phyloP scores from a whole-genome alignment of 2,329 filamentous ascomycete species.

The Colletotrichum lini region DNA sequence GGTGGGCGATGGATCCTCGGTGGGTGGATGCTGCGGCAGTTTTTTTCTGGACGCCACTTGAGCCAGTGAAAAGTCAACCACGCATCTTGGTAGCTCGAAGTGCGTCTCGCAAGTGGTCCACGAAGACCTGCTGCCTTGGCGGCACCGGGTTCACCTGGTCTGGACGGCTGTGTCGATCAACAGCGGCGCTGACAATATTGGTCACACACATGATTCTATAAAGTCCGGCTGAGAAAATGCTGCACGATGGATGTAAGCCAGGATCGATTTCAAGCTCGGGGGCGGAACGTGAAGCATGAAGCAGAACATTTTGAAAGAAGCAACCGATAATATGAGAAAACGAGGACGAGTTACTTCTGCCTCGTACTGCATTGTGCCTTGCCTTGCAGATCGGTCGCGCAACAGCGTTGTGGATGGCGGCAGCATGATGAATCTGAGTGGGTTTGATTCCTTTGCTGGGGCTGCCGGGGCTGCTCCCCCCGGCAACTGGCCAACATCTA shows the following conservation, averaged over 20 bases:
- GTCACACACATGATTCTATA: conserved; percentile 12
- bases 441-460: conserved; percentile 3
- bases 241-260: conserved; percentile 22
- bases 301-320: conserved; percentile 6
- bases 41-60: conserved; percentile 25
- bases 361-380: conserved; percentile 12
- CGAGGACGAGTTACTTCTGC: neutral
- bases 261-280: neutral
- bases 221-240: conserved; percentile 18
- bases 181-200: conserved; percentile 29
- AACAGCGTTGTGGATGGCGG: conserved; percentile 8
- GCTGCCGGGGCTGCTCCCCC: neutral
- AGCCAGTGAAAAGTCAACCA: neutral
- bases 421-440: conserved; percentile 1
- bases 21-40: neutral
- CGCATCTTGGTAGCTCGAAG: neutral
- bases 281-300: conserved; percentile 7
- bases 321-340: conserved; percentile 22
- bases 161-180: conserved; percentile 4
- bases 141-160: neutral
- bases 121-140: conserved; percentile 7
- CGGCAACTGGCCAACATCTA: neutral
- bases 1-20: neutral
- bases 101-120: neutral
- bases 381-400: conserved; percentile 34